A percentile compares a stretch with the other conserved stretches of the same genome.
phyloP scores from a whole-genome alignment of 495 filamentous ascomycete species.

The Penicillium steckii region DNA sequence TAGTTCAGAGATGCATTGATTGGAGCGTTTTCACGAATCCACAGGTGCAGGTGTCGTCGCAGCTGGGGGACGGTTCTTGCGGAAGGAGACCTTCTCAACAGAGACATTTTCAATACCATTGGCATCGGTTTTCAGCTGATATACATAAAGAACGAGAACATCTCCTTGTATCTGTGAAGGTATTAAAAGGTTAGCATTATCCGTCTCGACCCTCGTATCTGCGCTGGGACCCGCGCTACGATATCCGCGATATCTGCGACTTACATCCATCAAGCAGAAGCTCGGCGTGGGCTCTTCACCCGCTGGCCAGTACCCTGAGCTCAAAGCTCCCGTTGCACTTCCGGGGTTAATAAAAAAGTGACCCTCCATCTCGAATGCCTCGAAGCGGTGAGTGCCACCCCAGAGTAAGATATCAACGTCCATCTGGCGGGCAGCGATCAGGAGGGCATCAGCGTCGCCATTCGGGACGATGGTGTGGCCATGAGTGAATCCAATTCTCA shows the following conservation, averaged over 20 bases:
- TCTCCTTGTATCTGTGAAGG: slow-evolving; percentile 84
- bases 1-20: too few relatives aligned
- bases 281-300: slow-evolving; percentile 87
- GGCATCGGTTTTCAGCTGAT: slow-evolving; percentile 87
- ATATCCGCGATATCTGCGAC: slow-evolving; percentile 36
- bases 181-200: neutral
- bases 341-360: slow-evolving; percentile 99
- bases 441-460: slow-evolving; percentile 83
- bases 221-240: neutral
- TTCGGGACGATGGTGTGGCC: slow-evolving; percentile 92
- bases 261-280: slow-evolving; percentile 98
- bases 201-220: neutral
- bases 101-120: slow-evolving; percentile 89
- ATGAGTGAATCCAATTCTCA: slow-evolving; percentile 95
- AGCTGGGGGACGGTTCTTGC: slow-evolving; percentile 63
- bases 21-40: neutral
- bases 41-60: slow-evolving; percentile 7
- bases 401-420: slow-evolving; percentile 96
- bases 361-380: slow-evolving; percentile 98
- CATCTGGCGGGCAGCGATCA: slow-evolving; percentile 92
- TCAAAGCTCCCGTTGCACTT: slow-evolving; percentile 85
- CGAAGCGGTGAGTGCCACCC: slow-evolving; percentile 96
- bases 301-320: slow-evolving; percentile 65
- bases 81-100: slow-evolving; percentile 97
- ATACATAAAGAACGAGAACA: slow-evolving; percentile 95